Evolutionary conservation across 176 grass and related monocot genomes (phyloP).

Genomic region (bread wheat (Triticum aestivum)): DNA sequence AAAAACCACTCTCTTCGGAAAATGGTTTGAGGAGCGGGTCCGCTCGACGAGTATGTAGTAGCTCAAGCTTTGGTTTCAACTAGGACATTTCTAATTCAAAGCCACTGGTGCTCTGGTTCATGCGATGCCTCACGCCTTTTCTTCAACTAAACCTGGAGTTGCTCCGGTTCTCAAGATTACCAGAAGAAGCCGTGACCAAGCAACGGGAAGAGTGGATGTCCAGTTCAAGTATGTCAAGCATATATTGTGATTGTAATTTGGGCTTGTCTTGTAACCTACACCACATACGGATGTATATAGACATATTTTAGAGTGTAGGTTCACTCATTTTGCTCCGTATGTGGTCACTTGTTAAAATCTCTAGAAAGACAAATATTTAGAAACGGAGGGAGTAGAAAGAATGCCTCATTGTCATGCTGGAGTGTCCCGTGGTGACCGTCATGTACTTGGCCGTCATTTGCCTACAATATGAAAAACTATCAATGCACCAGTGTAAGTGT

Average conservation of each 20-base stretch:
- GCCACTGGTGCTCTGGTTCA: conserved; percentile 21
- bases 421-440: not conserved
- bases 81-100: conserved; percentile 33
- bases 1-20: too few species aligned
- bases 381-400: not conserved
- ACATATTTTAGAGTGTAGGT: too few species aligned
- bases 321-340: too few species aligned
- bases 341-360: too few species aligned
- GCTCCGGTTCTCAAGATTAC: not conserved
- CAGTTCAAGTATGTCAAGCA: conserved; percentile 15
- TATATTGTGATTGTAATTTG: not conserved
- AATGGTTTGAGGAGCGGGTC: conserved; percentile 21
- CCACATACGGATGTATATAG: too few species aligned
- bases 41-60: conserved; percentile 32
- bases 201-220: not conserved
- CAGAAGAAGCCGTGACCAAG: not conserved
- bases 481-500: not conserved
- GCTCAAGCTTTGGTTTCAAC: conserved; percentile 26
- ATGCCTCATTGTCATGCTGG: not conserved
- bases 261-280: not conserved
- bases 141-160: conserved; percentile 40
- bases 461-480: not conserved
- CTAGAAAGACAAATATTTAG: too few species aligned
- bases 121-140: not conserved
- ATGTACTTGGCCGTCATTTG: not conserved